Conservation (phyloP, 345 rosid species). For the Aethionema arabicum region DNA sequence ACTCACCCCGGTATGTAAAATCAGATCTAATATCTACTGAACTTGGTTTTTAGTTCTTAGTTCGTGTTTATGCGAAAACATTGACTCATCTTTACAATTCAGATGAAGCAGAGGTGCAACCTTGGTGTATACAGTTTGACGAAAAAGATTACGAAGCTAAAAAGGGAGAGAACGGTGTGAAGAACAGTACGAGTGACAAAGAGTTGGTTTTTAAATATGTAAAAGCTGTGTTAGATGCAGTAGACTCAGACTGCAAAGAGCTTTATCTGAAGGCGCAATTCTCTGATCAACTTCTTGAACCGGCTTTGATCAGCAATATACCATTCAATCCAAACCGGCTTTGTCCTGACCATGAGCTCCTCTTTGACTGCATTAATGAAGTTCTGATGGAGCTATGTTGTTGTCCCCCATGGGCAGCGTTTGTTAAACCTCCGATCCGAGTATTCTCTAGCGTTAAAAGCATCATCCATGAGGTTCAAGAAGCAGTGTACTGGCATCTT, state of each 20-base stretch:
- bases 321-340: constrained; percentile 59
- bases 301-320: constrained; percentile 50
- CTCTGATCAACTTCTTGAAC: constrained; percentile 70
- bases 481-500: constrained; percentile 68
- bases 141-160: constrained; percentile 37
- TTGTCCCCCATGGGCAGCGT: constrained; percentile 54
- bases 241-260: constrained; percentile 62
- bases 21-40: constrained; percentile 1
- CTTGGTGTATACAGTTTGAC: constrained; percentile 68
- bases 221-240: constrained; percentile 52
- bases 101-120: constrained; percentile 56
- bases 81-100: constrained; percentile 38
- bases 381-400: constrained; percentile 69
- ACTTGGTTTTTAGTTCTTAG: constrained; percentile 16
- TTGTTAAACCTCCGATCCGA: constrained; percentile 48
- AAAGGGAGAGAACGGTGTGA: constrained; percentile 33
- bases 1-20: constrained; percentile 53
- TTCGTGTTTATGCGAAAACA: constrained; percentile 25
- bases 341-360: constrained; percentile 58
- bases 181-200: constrained; percentile 45
- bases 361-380: constrained; percentile 79
- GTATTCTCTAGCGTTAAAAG: constrained; percentile 52
- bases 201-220: constrained; percentile 53
- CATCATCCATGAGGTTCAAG: constrained; percentile 57
- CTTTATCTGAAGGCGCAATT: constrained; percentile 61